Evolutionary conservation across 768 basidiomycete genomes (phyloP), one percentile per base, ranked within the genome.

Genomic region (Galerina sulciceps): DNA sequence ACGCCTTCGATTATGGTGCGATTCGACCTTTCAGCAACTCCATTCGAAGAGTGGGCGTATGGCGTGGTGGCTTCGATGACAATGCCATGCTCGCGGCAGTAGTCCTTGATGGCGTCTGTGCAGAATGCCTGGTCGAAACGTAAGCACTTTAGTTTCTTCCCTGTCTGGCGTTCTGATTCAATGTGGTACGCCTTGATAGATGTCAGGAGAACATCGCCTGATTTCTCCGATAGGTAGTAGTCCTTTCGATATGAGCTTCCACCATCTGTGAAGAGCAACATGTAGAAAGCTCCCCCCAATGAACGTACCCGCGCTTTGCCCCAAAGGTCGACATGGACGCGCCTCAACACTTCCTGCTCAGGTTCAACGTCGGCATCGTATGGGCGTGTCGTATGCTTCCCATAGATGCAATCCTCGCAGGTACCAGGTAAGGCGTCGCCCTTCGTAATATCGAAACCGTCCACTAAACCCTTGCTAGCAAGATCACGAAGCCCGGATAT

Each of bases 31-130:
- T 79, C 72, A 0, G 66, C 72, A 0, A 68, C 57, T 0, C 75
- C 72, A 41, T 77, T 77, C 38, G 71, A 67, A 1, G 67, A 41
- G 2, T 71, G 73, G 0, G 71, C 66, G 58, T 76, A 62, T 1
- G 71, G 65, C 0, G 65, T 63, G 0, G 69, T 73, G 0, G 56
- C 59, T 46, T 75, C 63, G 34, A 57, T 43, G 5, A 10, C 38
- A 13, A 62, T 65, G 2, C 64, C 58, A 11, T 49, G 8, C 11
- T 57, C 36, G 8, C 4, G 18, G 1, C 6, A 38, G 41, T 52
- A 60, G 0, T 11, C 43, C 6, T 53, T 42, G 58, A 55, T 60
- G 15, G 31, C 31, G 2, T 20, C 23, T n/a, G 57, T 61, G 15
- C 36, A 41, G 47, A 65, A 65, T 10, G 62, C 64, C 11, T 18